Conservation (phyloP, 2,329 filamentous ascomycete species). For the Colletotrichum phormii region DNA sequence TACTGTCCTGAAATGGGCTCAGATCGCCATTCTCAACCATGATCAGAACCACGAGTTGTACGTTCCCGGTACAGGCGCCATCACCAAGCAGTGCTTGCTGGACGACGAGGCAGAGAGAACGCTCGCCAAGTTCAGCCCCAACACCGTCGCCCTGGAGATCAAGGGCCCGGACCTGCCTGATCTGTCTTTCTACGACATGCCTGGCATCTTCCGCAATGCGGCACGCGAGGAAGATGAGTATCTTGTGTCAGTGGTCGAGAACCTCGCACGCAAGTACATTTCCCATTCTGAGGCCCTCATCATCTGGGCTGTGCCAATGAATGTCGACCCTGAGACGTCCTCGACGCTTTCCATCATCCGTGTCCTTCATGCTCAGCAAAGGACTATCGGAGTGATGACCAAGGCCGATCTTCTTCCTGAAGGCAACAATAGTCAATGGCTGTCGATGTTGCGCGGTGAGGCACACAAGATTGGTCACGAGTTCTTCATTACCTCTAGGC, state of each 20-base stretch:
- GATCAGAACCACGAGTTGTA: slow-evolving; percentile 62
- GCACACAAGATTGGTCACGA: slow-evolving; percentile 76
- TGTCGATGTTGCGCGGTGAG: slow-evolving; percentile 70
- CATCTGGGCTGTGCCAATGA: slow-evolving; percentile 82
- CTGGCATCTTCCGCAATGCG: slow-evolving; percentile 81
- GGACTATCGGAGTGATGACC: slow-evolving; percentile 82
- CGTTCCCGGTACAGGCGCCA: slow-evolving; percentile 60
- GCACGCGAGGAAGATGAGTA: slow-evolving; percentile 73
- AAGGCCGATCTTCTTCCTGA: slow-evolving; percentile 81
- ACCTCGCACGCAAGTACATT: slow-evolving; percentile 78
- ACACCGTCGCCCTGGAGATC: slow-evolving; percentile 82
- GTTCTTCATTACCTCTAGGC: slow-evolving; percentile 82
- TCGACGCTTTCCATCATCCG: slow-evolving; percentile 75
- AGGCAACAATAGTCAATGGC: slow-evolving; percentile 67
- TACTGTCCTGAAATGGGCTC: slow-evolving; percentile 77
- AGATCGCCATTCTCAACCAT: slow-evolving; percentile 82
- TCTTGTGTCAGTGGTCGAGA: slow-evolving; percentile 77
- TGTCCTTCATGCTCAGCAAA: slow-evolving; percentile 63
- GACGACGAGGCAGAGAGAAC: slow-evolving; percentile 53
- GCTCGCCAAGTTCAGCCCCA: slow-evolving; percentile 81
- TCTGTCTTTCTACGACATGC: slow-evolving; percentile 86
- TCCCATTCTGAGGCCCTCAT: slow-evolving; percentile 77
- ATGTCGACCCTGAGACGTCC: slow-evolving; percentile 81
- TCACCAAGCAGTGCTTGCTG: slow-evolving; percentile 50
- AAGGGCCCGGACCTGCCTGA: slow-evolving; percentile 77